Evolutionary conservation across 2,329 filamentous ascomycete species (phyloP), one percentile per base, ranked within the genome.

Genomic region (Aspergillus hortae): DNA sequence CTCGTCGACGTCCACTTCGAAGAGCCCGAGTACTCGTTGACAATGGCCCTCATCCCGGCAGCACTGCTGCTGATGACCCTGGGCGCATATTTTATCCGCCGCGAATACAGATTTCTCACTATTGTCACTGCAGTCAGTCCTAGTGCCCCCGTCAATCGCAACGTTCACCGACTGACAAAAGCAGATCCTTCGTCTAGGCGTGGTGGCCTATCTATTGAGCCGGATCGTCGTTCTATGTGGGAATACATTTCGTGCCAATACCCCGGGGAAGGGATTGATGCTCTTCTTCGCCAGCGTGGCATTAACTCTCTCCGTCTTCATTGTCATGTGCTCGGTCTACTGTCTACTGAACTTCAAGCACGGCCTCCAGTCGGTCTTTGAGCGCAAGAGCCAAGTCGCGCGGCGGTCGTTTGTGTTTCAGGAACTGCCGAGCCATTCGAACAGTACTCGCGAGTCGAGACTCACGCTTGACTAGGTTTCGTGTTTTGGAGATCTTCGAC

Each of bases 1-100:
- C 41, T 60, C 1, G 49, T 61, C 38, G 55, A 59, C 32, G 58
- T 61, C 3, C 59, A 61, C 43, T 61, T 56, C 14, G 15, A 49
- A 7, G 54, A 58, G 38, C 58, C 58, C 10, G 59, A 61, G 23
- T 61, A 54, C 21, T 48, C 49, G 1, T 36, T 61, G 4, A 61
- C 59, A 6, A 41, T 56, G 48, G 51, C 51, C 2, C 30, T 61
- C n/a, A 51, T 61, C 6, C 58, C 58, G 21, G 47, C 40, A 1
- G 33, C 55, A 2, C 38, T 60, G 10, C 11, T 59, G 1, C 14
- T 57, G 32, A 56, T 60, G 56, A 10, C 51, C 11, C 27, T 55
- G 6, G 56, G 58, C 5, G 19, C 36, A 12, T 49, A 49, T n/a
- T 38, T 19, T 11, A 41, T 44, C 14, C 41, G 27, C 6, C 35